phyloP scores from a whole-genome alignment of 176 grass and related monocot species.

The Pontederia paniculata region DNA sequence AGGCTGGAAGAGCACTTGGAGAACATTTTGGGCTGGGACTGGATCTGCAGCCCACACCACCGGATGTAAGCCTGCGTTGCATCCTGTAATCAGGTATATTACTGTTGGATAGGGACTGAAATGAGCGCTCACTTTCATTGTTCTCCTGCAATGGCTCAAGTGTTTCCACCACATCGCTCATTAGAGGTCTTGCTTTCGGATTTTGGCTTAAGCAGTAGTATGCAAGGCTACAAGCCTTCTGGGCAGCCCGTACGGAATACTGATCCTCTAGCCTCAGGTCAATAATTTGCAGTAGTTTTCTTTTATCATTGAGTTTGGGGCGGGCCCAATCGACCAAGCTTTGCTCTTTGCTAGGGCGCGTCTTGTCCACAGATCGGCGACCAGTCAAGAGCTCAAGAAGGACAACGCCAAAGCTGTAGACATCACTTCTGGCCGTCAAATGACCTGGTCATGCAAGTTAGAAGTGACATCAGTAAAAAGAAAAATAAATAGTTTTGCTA shows the following conservation, averaged over 20 bases:
- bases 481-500: background rate
- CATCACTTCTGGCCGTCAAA: slow-evolving; percentile 90
- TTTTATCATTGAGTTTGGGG: slow-evolving; percentile 82
- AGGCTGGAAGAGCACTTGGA: slow-evolving; percentile 52
- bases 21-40: slow-evolving; percentile 59
- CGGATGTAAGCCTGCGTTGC: slow-evolving; percentile 39
- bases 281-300: slow-evolving; percentile 80
- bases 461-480: background rate
- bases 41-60: slow-evolving; percentile 53
- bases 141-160: slow-evolving; percentile 66
- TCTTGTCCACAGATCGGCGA: slow-evolving; percentile 84
- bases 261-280: slow-evolving; percentile 67
- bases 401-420: slow-evolving; percentile 93
- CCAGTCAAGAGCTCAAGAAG: slow-evolving; percentile 90
- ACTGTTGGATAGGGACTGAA: slow-evolving; percentile 16
- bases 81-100: slow-evolving; percentile 47
- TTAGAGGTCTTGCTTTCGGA: slow-evolving; percentile 87
- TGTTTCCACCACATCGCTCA: slow-evolving; percentile 91
- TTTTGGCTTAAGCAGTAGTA: slow-evolving; percentile 96
- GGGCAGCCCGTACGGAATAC: slow-evolving; percentile 58
- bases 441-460: slow-evolving; percentile 38
- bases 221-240: slow-evolving; percentile 90
- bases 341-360: slow-evolving; percentile 85
- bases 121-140: slow-evolving; percentile 23
- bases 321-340: slow-evolving; percentile 89